phyloP scores from a whole-genome alignment of 441 rosid genomes.

The Sinapis alba region DNA sequence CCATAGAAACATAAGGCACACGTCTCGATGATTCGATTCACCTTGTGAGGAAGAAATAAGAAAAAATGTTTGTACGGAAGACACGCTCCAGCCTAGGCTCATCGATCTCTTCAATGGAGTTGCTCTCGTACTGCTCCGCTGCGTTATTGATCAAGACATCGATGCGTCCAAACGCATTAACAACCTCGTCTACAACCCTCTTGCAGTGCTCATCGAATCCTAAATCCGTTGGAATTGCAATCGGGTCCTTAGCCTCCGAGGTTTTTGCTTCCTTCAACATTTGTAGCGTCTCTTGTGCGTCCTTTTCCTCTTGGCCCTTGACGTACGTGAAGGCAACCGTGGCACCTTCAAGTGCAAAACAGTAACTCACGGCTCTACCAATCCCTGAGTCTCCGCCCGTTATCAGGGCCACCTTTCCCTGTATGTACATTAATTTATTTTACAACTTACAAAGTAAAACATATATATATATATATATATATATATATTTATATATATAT shows the following conservation, averaged over 20 bases:
- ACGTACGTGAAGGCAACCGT: slow-evolving; percentile 79
- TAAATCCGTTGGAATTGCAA: slow-evolving; percentile 57
- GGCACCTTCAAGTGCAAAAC: slow-evolving; percentile 66
- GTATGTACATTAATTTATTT: neutral
- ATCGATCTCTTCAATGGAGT: slow-evolving; percentile 44
- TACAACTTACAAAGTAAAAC: neutral
- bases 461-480: too few species aligned
- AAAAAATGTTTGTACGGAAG: slow-evolving; percentile 50
- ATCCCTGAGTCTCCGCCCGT: slow-evolving; percentile 88
- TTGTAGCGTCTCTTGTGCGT: slow-evolving; percentile 59
- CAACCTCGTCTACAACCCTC: slow-evolving; percentile 63
- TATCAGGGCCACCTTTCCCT: slow-evolving; percentile 77
- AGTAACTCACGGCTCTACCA: slow-evolving; percentile 63
- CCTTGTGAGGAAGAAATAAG: slow-evolving; percentile 47
- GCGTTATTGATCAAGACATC: slow-evolving; percentile 50
- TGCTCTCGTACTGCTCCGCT: slow-evolving; percentile 41
- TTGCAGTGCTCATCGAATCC: slow-evolving; percentile 73
- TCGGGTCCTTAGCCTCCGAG: slow-evolving; percentile 56
- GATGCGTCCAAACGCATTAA: slow-evolving; percentile 45
- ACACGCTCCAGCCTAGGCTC: slow-evolving; percentile 45
- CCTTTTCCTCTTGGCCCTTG: slow-evolving; percentile 66
- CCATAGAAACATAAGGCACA: neutral
- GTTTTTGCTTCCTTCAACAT: slow-evolving; percentile 56
- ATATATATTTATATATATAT: too few species aligned
- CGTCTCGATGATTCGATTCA: neutral